phyloP scores from a whole-genome alignment of 106 monocot genomes.

The Apostasia ramifera region DNA sequence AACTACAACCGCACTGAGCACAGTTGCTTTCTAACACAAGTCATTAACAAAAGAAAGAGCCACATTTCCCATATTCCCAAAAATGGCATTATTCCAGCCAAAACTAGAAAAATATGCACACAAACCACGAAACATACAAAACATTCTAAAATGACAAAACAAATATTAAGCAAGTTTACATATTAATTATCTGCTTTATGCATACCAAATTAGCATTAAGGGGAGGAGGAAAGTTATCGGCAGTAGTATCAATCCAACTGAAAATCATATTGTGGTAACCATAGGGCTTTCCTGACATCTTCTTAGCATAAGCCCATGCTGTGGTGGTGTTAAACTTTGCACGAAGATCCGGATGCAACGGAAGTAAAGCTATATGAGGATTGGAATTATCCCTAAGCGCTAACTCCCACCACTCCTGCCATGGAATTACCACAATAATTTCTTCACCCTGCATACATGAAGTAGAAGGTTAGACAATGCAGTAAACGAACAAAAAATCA shows the following conservation, averaged over 20 bases:
- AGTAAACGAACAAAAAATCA: background rate
- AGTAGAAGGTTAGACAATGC: background rate
- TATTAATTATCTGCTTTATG: background rate
- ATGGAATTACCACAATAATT: slow-evolving; percentile 82
- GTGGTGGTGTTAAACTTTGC: slow-evolving; percentile 77
- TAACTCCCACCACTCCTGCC: slow-evolving; percentile 95
- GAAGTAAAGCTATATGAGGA: slow-evolving; percentile 88
- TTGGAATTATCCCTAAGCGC: slow-evolving; percentile 76
- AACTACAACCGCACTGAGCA: too few species aligned
- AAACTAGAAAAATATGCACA: too few species aligned
- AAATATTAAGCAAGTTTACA: background rate
- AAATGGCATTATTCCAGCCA: too few species aligned
- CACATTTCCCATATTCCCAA: too few species aligned
- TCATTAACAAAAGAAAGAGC: too few species aligned
- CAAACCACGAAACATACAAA: background rate
- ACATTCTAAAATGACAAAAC: slow-evolving; percentile 2
- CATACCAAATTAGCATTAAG: slow-evolving; percentile 90
- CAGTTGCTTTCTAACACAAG: too few species aligned
- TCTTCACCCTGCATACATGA: slow-evolving; percentile 70
- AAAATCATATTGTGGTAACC: slow-evolving; percentile 99
- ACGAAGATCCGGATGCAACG: slow-evolving; percentile 76
- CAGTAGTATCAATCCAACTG: slow-evolving; percentile 94
- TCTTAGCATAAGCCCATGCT: slow-evolving; percentile 86
- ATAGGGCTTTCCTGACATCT: slow-evolving; percentile 88
- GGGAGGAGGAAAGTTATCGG: slow-evolving; percentile 88